Evolutionary conservation across 2,329 filamentous ascomycete genomes (phyloP).

Genomic region (Fusarium anguioides): DNA sequence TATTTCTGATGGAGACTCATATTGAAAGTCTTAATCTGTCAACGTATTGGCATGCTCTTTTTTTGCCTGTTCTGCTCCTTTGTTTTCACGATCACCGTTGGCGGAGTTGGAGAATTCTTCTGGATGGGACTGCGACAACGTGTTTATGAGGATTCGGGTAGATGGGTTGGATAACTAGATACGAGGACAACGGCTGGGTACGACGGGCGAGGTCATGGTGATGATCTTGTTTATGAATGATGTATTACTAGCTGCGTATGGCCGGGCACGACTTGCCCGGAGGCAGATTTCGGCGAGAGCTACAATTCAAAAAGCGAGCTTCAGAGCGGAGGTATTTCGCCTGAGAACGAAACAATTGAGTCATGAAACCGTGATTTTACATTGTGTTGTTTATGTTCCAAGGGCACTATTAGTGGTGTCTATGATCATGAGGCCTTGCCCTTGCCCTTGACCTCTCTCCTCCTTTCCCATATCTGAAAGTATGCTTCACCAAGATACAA

Average conservation of each 20-base stretch:
- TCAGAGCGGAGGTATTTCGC: slow-evolving; percentile 27
- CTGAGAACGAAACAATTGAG: background rate
- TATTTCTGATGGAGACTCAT: slow-evolving; percentile 38
- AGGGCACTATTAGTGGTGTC: slow-evolving; percentile 7
- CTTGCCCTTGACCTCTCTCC: slow-evolving; percentile 64
- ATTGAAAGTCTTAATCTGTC: slow-evolving; percentile 21
- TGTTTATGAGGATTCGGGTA: slow-evolving; percentile 36
- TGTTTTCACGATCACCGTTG: slow-evolving; percentile 29
- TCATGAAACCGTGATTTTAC: slow-evolving; percentile 29
- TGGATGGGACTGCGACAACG: slow-evolving; percentile 28
- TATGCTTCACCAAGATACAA: slow-evolving; percentile 95
- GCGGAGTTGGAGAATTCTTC: slow-evolving; percentile 33
- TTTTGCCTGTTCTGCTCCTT: slow-evolving; percentile 25
- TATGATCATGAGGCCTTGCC: slow-evolving; percentile 40
- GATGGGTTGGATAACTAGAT: slow-evolving; percentile 11
- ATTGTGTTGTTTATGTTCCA: slow-evolving; percentile 8
- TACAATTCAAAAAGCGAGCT: slow-evolving; percentile 36
- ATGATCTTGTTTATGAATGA: slow-evolving; percentile 15
- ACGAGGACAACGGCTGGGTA: slow-evolving; percentile 16
- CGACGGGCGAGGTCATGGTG: slow-evolving; percentile 1
- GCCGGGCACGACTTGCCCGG: slow-evolving; percentile 25
- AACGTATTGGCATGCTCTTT: slow-evolving; percentile 23
- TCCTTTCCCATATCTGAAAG: slow-evolving; percentile 94
- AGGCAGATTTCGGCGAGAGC: slow-evolving; percentile 35
- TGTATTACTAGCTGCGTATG: slow-evolving; percentile 40